Evolutionary conservation across 2,329 filamentous ascomycete species (phyloP).

Genomic region (Colletotrichum chlorophyti): DNA sequence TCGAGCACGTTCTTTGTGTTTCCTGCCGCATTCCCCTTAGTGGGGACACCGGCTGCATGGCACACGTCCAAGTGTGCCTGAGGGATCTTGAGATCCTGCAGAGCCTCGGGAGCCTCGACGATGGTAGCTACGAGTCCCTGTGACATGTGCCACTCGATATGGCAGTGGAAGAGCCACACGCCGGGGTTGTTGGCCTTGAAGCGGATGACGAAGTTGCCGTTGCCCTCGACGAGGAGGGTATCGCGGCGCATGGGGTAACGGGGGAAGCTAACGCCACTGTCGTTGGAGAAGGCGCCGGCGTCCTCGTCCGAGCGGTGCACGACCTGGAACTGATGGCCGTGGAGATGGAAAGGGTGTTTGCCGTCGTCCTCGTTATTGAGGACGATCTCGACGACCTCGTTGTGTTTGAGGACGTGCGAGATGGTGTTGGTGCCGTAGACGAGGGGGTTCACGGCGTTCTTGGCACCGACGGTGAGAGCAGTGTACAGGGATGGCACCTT

Average conservation of each 20-base stretch:
- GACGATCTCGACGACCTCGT: constrained; percentile 61
- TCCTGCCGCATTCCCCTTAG: constrained; percentile 64
- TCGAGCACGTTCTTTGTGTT: constrained; percentile 61
- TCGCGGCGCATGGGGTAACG: constrained; percentile 55
- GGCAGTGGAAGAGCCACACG: constrained; percentile 55
- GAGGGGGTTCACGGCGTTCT: constrained; percentile 49
- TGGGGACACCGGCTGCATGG: constrained; percentile 47
- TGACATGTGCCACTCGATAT: constrained; percentile 63
- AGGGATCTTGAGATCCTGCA: constrained; percentile 48
- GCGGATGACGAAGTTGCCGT: constrained; percentile 55
- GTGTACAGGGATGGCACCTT: constrained; percentile 75
- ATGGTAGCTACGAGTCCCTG: constrained; percentile 53
- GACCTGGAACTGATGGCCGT: constrained; percentile 66
- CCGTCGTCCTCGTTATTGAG: constrained; percentile 65
- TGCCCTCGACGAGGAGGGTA: constrained; percentile 53
- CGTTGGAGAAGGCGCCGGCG: constrained; percentile 43
- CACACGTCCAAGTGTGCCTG: constrained; percentile 50
- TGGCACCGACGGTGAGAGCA: constrained; percentile 60
- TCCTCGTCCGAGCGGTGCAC: constrained; percentile 35
- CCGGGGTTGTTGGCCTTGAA: constrained; percentile 53
- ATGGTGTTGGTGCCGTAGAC: constrained; percentile 60
- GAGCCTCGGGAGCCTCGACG: constrained; percentile 41
- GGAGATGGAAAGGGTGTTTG: constrained; percentile 70
- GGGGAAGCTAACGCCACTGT: constrained; percentile 43
- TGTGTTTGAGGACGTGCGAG: constrained; percentile 60